Evolutionary conservation across 2,329 filamentous ascomycete genomes (phyloP), one percentile per base, ranked within the genome.

Genomic region (Atkinsonella hypoxylon): DNA sequence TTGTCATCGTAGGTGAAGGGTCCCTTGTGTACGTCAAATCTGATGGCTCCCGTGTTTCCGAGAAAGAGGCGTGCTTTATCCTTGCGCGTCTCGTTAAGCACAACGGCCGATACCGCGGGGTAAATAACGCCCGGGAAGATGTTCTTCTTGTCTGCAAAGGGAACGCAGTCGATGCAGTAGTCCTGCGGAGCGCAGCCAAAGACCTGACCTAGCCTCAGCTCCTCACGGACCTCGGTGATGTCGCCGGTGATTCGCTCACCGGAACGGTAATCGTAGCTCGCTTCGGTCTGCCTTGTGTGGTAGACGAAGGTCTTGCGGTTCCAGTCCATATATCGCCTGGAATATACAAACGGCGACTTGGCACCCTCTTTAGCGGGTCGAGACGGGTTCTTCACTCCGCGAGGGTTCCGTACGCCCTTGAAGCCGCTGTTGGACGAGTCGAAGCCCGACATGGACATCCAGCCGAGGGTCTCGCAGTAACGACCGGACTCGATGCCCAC

Each of bases 391-490:
- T 62, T 57, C 13, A 70, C 67, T 18, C 68, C 68, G 39, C 53
- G 58, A 6, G 69, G 67, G 15, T 67, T 66, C 13, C 57, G 47
- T 31, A 61, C 56, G 9, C 69, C 69, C 5, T 55, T 58, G 55
- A 59, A 71, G 45, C 67, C 69, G 60, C 71, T 75, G 48, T 70
- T 72, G 34, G 62, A 64, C 1, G 65, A 67, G 48, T 74, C 62
- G 56, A 85, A 75, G 15, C 81, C 81, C 47, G 73, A 75, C 66
- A 85, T 75, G n/a, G 79, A 76, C 20, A 83, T 61, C 77, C 79
- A 86, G 22, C 82, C 82, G 0, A 85, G 68, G 1, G 81, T 85
- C 65, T 86, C 82, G 60, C 81, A 85, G 63, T 84, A 85, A 48
- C 79, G 73, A 6, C 79, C 81, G 2, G 80, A 78, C 57, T 83